Conservation (phyloP, 2,329 filamentous ascomycete species). For the Exophiala dermatitidis region DNA sequence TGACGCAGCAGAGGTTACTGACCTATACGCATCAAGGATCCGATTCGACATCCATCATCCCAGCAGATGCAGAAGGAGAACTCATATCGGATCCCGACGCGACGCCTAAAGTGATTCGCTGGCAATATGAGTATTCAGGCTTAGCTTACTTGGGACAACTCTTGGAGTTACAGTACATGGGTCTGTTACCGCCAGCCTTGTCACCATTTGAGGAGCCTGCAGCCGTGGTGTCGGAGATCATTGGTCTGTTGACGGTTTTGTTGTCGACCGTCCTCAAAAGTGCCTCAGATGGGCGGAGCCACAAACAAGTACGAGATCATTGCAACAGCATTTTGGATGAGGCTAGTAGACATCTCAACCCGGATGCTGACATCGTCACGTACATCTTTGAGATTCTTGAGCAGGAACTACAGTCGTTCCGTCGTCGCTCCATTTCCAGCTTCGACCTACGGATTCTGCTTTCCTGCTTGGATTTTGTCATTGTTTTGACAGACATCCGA, state of each 20-base stretch:
- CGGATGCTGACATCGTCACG: conserved; percentile 61
- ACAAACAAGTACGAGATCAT: conserved; percentile 30
- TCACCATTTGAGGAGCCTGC: conserved; percentile 45
- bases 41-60: conserved; percentile 13
- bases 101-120: conserved; percentile 62
- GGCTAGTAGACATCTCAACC: conserved; percentile 43
- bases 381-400: conserved; percentile 84
- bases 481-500: conserved; percentile 61
- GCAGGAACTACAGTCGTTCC: conserved; percentile 46
- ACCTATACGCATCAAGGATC: conserved; percentile 26
- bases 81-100: conserved; percentile 75
- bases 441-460: conserved; percentile 61
- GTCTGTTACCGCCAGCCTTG: conserved; percentile 43
- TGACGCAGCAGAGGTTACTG: conserved; percentile 27
- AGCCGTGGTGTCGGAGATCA: conserved; percentile 63
- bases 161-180: conserved; percentile 43
- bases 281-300: conserved; percentile 23
- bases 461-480: conserved; percentile 72
- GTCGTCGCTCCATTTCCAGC: conserved; percentile 54
- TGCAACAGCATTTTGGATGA: conserved; percentile 43
- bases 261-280: conserved; percentile 41
- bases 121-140: conserved; percentile 68
- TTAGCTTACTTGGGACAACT: conserved; percentile 71
- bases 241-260: conserved; percentile 65
- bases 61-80: conserved; percentile 36